Conservation (phyloP, 331 rosid species). For the Malus hybrid region DNA sequence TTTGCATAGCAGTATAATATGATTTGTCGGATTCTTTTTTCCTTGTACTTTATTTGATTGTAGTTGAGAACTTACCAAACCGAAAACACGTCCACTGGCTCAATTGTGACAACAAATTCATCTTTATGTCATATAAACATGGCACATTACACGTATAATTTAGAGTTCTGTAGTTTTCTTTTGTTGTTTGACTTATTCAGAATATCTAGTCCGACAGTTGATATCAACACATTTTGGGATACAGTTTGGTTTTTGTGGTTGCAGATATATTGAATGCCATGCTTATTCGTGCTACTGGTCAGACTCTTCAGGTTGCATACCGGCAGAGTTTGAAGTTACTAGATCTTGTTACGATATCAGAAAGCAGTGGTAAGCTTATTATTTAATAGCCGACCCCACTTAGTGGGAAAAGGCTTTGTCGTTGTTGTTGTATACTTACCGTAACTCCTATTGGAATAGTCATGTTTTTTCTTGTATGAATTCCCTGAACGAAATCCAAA, state of each 20-base stretch:
- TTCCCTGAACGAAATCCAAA: neutral
- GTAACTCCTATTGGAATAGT: constrained; percentile 9
- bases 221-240: constrained; percentile 48
- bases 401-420: no score
- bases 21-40: neutral
- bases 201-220: constrained; percentile 18
- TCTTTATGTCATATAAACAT: neutral
- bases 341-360: constrained; percentile 35
- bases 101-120: neutral
- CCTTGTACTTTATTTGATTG: neutral
- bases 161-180: neutral
- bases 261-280: constrained; percentile 70
- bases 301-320: constrained; percentile 50
- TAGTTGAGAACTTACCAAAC: neutral
- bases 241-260: constrained; percentile 71
- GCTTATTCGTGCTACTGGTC: constrained; percentile 65
- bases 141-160: neutral
- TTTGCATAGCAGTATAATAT: neutral
- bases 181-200: neutral
- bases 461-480: neutral
- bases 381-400: neutral
- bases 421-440: neutral
- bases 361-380: constrained; percentile 47
- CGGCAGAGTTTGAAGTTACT: constrained; percentile 45
- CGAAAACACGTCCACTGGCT: neutral